phyloP scores from a whole-genome alignment of 2,329 filamentous ascomycete genomes.

The Gaeumannomyces tritici region DNA sequence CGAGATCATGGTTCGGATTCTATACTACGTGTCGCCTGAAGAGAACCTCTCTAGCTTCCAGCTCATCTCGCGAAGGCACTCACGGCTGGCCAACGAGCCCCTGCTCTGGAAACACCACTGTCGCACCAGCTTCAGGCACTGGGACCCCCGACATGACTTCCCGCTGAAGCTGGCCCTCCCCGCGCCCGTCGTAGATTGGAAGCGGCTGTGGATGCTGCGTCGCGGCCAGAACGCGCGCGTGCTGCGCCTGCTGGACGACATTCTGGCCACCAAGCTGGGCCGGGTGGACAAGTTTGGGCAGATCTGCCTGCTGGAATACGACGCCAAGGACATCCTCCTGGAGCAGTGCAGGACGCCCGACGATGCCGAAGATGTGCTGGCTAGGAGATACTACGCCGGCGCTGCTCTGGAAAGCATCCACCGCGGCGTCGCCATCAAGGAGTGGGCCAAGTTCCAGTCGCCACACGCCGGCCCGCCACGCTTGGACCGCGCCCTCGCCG shows the following conservation, averaged over 20 bases:
- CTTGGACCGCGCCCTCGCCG: slow-evolving; percentile 67
- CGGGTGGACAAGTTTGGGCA: slow-evolving; percentile 60
- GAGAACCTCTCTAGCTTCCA: slow-evolving; percentile 40
- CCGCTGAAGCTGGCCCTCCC: slow-evolving; percentile 40
- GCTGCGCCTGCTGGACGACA: slow-evolving; percentile 49
- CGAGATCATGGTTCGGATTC: slow-evolving; percentile 75
- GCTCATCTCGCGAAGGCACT: slow-evolving; percentile 52
- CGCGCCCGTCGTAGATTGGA: slow-evolving; percentile 62
- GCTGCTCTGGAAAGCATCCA: slow-evolving; percentile 72
- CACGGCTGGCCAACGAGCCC: slow-evolving; percentile 57
- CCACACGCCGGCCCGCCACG: slow-evolving; percentile 17
- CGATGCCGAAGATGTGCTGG: slow-evolving; percentile 62
- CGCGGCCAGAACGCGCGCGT: slow-evolving; percentile 41
- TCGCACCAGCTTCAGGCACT: slow-evolving; percentile 57
- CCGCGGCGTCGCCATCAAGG: slow-evolving; percentile 64
- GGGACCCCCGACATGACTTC: slow-evolving; percentile 60
- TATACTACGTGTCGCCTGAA: slow-evolving; percentile 51
- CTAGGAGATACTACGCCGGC: slow-evolving; percentile 69
- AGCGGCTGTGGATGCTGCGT: slow-evolving; percentile 51
- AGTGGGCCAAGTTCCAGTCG: slow-evolving; percentile 55
- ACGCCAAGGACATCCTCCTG: slow-evolving; percentile 78
- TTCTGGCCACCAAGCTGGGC: slow-evolving; percentile 61
- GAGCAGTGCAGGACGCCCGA: slow-evolving; percentile 52
- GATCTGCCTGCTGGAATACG: slow-evolving; percentile 68
- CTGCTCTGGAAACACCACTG: slow-evolving; percentile 78